Conservation (phyloP, 306 rosid species). For the Cucumis sativus region DNA sequence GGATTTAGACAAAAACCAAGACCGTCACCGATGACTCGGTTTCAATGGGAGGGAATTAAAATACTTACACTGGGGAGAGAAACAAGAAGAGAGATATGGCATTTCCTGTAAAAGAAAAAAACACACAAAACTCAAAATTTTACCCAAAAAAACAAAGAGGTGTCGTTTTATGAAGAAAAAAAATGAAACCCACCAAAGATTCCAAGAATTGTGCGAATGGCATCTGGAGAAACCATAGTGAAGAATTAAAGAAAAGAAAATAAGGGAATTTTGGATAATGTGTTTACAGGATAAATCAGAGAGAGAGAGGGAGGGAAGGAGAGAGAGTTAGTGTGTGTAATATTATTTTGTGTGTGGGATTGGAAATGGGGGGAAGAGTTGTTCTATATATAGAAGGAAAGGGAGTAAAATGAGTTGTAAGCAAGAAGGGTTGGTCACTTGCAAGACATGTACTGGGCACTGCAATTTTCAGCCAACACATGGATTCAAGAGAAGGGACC, state of each 20-base stretch:
- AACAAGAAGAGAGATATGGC: constrained; percentile 56
- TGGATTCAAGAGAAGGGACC: constrained; percentile 2
- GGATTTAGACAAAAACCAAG: too few species aligned
- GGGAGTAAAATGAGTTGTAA: neutral
- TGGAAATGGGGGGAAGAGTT: neutral
- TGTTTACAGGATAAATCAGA: neutral
- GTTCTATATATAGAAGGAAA: neutral
- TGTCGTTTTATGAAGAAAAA: neutral
- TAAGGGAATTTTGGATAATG: neutral
- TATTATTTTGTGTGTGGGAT: neutral
- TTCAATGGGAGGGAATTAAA: too few species aligned
- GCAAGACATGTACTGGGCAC: constrained; percentile 36
- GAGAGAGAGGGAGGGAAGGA: neutral
- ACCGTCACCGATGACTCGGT: too few species aligned
- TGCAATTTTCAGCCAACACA: constrained; percentile 16
- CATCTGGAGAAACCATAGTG: constrained; percentile 51
- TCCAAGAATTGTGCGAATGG: constrained; percentile 57
- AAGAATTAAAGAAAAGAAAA: too few species aligned
- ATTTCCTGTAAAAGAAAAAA: constrained; percentile 54
- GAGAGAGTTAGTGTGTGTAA: neutral
- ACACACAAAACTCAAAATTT: neutral
- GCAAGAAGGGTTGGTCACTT: constrained; percentile 23
- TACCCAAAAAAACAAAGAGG: too few species aligned
- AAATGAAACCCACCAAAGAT: constrained; percentile 30
- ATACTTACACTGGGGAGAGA: constrained; percentile 70